Conservation (phyloP, 306 rosid species). For the Acacia acuminata region DNA sequence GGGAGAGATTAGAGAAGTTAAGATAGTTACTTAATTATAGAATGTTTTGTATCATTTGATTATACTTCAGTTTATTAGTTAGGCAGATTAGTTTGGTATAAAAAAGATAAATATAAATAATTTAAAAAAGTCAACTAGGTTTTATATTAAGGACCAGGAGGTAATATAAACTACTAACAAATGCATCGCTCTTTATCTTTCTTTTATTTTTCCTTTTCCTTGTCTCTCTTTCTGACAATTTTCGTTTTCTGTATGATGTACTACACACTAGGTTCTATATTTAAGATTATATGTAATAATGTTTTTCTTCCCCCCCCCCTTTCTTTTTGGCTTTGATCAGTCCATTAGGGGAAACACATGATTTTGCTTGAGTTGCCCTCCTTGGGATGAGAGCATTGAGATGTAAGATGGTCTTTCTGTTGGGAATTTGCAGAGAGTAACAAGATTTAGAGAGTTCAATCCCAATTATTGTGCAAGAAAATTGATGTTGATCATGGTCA, state of each 20-base stretch:
- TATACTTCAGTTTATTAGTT: too few relatives aligned
- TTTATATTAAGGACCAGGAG: background rate
- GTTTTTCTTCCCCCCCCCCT: too few relatives aligned
- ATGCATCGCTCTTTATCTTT: background rate
- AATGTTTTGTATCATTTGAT: too few relatives aligned
- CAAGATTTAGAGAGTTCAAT: background rate
- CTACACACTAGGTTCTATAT: too few relatives aligned
- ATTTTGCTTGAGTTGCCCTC: background rate
- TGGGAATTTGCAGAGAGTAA: background rate
- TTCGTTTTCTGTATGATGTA: background rate
- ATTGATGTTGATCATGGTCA: background rate
- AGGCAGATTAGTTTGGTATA: too few relatives aligned
- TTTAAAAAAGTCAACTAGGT: background rate
- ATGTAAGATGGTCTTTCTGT: background rate
- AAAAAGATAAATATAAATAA: background rate
- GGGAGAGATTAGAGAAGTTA: too few relatives aligned
- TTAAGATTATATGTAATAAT: too few relatives aligned
- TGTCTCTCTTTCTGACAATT: background rate
- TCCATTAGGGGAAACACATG: too few relatives aligned
- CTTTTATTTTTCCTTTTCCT: background rate
- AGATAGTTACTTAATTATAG: too few relatives aligned
- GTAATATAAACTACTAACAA: background rate
- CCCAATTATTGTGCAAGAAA: background rate
- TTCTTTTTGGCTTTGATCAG: too few relatives aligned
- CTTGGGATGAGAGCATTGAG: background rate